Evolutionary conservation across 495 filamentous ascomycete genomes (phyloP), one percentile per base, ranked within the genome.

Genomic region (Chlorociboria aeruginascens): DNA sequence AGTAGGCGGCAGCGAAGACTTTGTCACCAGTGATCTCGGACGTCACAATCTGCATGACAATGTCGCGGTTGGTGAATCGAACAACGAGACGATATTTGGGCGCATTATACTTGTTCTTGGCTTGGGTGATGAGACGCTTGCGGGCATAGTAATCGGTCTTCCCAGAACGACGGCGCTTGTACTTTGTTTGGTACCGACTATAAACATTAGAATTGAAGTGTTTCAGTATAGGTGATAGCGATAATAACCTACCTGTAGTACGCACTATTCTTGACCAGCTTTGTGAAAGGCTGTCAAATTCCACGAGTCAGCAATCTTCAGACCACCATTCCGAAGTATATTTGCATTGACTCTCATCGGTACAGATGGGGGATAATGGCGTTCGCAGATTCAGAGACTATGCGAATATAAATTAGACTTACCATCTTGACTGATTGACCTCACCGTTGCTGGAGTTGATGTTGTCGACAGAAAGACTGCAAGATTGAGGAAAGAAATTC

Each of bases 121-220:
- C 92, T 78, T 99, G 92, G 73, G 87, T 89, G 81, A 95, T 93
- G 71, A 99, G 77, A 63, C 92, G 85, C 83, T 96, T 95, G 74
- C 92, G 92, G 66, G 92, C 92, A 69, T 95, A 97, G 86, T 99
- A 99, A 68, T 99, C 92, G 73, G 92, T 99, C 85, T 97, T 99
- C 68, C 92, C 92, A 68, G 81, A 67, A 54, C 92, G 82, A 67
- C 92, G 83, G 69, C 92, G 88, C 74, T 86, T 90, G 85, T 96
- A 99, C 82, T 99, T 99, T 69, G 90, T 95, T 78, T 99, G 92
- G 77, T 85, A 99, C 68, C 92, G 88, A 65, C 89, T 95, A 68
- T 45, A 44, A 35, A 51, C 60, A 65, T 35, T 48, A 57, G 58
- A 41, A 8, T 41, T 36, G 34, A n/a, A 16, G 31, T 6, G 32